These are phyloP conservation scores for Fusarium hostae DNA, from an alignment of 2,329 filamentous ascomycete genomes.

Conservation along the genomic window DNA sequence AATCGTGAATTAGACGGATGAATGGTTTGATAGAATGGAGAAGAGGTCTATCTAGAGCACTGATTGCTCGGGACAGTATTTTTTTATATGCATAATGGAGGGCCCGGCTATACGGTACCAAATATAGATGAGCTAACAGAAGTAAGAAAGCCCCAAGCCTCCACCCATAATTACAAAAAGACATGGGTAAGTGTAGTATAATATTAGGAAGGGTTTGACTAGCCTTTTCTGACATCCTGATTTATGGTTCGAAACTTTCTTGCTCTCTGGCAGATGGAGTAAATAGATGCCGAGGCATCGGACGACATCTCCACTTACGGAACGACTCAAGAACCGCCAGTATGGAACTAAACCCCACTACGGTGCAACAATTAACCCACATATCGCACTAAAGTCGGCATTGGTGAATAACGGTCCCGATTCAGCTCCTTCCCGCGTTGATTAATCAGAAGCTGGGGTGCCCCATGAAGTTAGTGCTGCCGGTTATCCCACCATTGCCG, in stretches of 20 bases:
- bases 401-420: not conserved
- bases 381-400: not conserved
- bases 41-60: not conserved
- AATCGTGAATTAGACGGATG: not conserved
- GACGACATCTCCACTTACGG: not conserved
- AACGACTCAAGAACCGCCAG: not conserved
- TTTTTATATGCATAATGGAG: not conserved
- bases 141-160: not conserved
- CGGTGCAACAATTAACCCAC: not conserved
- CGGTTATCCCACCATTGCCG: not conserved
- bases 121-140: not conserved
- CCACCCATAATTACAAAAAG: not conserved
- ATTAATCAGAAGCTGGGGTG: not conserved
- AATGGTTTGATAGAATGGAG: accelerated
- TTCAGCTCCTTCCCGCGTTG: not conserved
- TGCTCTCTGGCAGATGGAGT: accelerated
- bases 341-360: not conserved
- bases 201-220: accelerated
- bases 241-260: not conserved
- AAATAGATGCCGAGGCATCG: not conserved
- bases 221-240: not conserved
- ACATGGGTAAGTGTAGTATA: accelerated
- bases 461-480: not conserved
- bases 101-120: not conserved
- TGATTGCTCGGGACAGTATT: not conserved